These are phyloP conservation scores for Skeletonema potamos DNA, from an alignment of 108 stramenopile genomes.

Conservation along the genomic window DNA sequence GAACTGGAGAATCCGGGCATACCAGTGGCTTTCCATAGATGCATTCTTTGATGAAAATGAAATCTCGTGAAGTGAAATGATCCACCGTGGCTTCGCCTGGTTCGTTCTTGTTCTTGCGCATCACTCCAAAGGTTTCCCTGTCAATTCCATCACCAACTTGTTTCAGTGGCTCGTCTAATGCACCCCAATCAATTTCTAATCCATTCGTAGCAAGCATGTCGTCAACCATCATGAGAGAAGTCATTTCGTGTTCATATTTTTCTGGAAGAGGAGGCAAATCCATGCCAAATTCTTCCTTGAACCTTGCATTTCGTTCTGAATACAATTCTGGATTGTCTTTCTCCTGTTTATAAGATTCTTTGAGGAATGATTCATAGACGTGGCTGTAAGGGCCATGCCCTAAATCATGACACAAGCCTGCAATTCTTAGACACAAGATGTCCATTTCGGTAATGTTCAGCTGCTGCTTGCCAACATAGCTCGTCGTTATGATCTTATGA, in stretches of 20 bases:
- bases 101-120: conserved; percentile 18
- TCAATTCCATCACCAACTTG: conserved; percentile 78
- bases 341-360: conserved; percentile 19
- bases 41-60: conserved; percentile 86
- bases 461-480: conserved; percentile 51
- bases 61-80: conserved; percentile 78
- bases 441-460: conserved; percentile 79
- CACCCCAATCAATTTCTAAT: conserved; percentile 57
- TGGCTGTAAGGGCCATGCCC: conserved; percentile 90
- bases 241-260: conserved; percentile 68
- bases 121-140: conserved; percentile 53
- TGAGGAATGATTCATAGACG: conserved; percentile 58
- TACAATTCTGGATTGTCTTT: conserved; percentile 41
- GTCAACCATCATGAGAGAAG: conserved; percentile 81
- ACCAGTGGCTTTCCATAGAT: conserved; percentile 53
- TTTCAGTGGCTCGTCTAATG: conserved; percentile 69
- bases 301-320: conserved; percentile 23
- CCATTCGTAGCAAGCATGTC: conserved; percentile 54
- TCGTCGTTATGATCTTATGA: conserved; percentile 44
- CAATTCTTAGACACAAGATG: conserved; percentile 90
- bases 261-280: conserved; percentile 40
- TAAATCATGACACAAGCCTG: conserved; percentile 91
- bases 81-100: conserved; percentile 13
- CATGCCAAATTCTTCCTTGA: conserved; percentile 42
- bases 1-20: conserved; percentile 17